phyloP scores from a whole-genome alignment of 345 rosid species.

The Brassica carinata region DNA sequence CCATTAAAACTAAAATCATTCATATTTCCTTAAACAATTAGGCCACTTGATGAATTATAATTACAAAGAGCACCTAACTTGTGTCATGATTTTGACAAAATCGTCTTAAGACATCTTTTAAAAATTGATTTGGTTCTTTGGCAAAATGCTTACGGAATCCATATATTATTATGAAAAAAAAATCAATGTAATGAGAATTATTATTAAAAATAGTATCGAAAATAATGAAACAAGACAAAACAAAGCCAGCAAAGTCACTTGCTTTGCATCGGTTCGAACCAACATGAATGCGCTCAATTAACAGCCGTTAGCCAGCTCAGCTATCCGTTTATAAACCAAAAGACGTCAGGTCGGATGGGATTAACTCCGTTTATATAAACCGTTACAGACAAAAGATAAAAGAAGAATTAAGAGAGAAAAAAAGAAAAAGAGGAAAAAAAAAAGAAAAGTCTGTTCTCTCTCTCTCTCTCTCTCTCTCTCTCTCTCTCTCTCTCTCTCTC shows the following conservation, averaged over 20 bases:
- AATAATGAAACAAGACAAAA: constrained; percentile 25
- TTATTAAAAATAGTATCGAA: neutral
- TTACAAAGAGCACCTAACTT: constrained; percentile 2
- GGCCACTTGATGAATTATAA: constrained; percentile 23
- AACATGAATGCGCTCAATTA: constrained; percentile 34
- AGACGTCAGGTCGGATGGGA: constrained; percentile 33
- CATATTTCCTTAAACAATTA: constrained; percentile 5
- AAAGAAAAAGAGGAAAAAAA: no score
- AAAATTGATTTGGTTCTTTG: neutral
- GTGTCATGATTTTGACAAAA: constrained; percentile 22
- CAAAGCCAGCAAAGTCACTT: constrained; percentile 53
- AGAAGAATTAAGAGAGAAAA: no score
- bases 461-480: no score
- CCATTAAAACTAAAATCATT: no score
- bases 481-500: no score
- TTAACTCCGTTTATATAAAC: constrained; percentile 41
- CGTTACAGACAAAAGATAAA: constrained; percentile 43
- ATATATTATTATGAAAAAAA: no score
- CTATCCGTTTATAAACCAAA: constrained; percentile 26
- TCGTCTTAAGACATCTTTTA: neutral
- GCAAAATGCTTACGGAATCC: neutral
- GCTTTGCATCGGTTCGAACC: constrained; percentile 44
- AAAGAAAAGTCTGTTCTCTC: no score
- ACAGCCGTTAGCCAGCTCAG: constrained; percentile 59
- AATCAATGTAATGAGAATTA: neutral